Evolutionary conservation across 768 basidiomycete genomes (phyloP).

Genomic region (Glaciozyma martinii): DNA sequence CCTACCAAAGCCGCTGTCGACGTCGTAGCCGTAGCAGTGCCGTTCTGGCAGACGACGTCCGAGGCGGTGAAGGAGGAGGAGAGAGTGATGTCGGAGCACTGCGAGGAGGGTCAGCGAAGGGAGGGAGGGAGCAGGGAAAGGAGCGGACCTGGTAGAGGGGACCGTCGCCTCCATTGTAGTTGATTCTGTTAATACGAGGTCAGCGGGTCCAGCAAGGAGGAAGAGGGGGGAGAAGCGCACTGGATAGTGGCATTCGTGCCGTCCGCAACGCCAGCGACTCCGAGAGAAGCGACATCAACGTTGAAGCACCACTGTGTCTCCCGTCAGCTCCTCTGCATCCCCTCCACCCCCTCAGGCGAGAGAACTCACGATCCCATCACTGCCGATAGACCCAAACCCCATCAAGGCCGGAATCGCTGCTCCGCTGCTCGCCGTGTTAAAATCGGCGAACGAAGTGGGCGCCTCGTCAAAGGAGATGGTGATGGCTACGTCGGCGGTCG

Average conservation of each 20-base stretch:
- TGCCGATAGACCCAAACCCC: slow-evolving; percentile 36
- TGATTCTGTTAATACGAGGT: slow-evolving; percentile 36
- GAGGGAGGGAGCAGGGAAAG: too few relatives aligned
- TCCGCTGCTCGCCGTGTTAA: slow-evolving; percentile 45
- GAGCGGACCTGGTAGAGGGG: slow-evolving; percentile 47
- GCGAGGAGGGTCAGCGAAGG: too few relatives aligned
- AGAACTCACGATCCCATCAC: slow-evolving; percentile 46
- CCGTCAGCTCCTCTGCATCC: background rate
- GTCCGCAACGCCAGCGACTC: slow-evolving; percentile 49
- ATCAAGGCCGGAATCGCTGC: slow-evolving; percentile 48
- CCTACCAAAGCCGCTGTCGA: background rate
- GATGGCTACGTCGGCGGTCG: slow-evolving; percentile 54
- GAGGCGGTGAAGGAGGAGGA: slow-evolving; percentile 49
- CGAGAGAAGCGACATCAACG: slow-evolving; percentile 51
- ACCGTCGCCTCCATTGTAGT: slow-evolving; percentile 64
- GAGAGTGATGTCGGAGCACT: slow-evolving; percentile 71
- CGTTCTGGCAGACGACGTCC: slow-evolving; percentile 37
- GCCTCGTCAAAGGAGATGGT: slow-evolving; percentile 42
- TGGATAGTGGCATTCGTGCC: slow-evolving; percentile 69
- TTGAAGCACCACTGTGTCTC: slow-evolving; percentile 51
- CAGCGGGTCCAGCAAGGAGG: background rate
- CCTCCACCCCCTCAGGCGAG: background rate
- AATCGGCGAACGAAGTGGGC: slow-evolving; percentile 58
- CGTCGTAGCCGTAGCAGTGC: slow-evolving; percentile 14
- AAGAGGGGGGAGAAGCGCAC: slow-evolving; percentile 23